Percentiles rank a stretch among this genome's conserved stretches.
These are phyloP conservation scores for Globisporangium irregulare DNA, from an alignment of 352 stramenopile species.

Conservation along the genomic window DNA sequence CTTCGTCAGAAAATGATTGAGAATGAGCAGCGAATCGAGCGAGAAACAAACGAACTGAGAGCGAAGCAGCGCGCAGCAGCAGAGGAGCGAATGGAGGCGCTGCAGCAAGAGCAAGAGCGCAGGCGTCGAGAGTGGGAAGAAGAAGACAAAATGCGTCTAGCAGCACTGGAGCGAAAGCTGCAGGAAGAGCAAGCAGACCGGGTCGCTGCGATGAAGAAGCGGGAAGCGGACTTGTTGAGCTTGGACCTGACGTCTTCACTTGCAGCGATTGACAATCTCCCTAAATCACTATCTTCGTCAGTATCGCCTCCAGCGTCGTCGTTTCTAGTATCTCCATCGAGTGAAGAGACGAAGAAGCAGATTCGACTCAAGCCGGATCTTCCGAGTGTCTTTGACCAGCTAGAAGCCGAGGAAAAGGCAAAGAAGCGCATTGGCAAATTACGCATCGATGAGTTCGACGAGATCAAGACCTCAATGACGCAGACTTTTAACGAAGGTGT, in stretches of 20 bases:
- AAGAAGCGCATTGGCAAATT: constrained; percentile 39
- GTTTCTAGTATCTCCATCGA: constrained; percentile 4
- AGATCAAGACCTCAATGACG: constrained; percentile 44
- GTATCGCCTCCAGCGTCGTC: constrained; percentile 18
- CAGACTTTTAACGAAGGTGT: constrained; percentile 42
- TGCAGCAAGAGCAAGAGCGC: constrained; percentile 64
- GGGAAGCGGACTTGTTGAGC: constrained; percentile 31
- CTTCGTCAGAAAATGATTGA: constrained; percentile 37
- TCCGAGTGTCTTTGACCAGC: constrained; percentile 72
- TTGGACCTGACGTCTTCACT: constrained; percentile 21
- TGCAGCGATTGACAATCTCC: not conserved
- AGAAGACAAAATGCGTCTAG: constrained; percentile 48
- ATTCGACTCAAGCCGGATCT: constrained; percentile 44
- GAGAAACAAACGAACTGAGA: constrained; percentile 43
- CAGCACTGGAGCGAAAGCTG: constrained; percentile 45
- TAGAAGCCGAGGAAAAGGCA: constrained; percentile 66
- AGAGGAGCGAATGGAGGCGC: constrained; percentile 50
- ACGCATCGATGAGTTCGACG: constrained; percentile 42
- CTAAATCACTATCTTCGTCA: not conserved
- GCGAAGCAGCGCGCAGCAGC: constrained; percentile 43
- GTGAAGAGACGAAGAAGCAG: constrained; percentile 30
- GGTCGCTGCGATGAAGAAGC: constrained; percentile 25
- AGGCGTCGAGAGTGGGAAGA: constrained; percentile 67
- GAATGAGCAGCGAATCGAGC: constrained; percentile 38
- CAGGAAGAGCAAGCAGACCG: constrained; percentile 39